A percentile compares a stretch with the other conserved stretches of the same genome.
phyloP scores from a whole-genome alignment of 1,284 basidiomycete species.

The Meira miltonrushii region DNA sequence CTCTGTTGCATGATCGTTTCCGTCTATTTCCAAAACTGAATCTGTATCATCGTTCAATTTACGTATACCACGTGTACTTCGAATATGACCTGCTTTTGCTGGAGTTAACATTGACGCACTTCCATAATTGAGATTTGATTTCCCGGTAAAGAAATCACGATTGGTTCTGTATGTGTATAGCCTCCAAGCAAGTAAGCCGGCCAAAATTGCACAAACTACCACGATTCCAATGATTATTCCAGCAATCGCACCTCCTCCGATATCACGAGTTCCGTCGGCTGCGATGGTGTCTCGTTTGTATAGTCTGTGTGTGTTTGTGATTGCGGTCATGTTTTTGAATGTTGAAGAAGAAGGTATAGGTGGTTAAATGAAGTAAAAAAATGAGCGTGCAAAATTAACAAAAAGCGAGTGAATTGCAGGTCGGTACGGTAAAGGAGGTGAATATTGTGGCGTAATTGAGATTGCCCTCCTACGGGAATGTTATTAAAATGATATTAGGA shows the following conservation, averaged over 20 bases:
- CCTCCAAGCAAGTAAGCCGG: slow-evolving; percentile 3
- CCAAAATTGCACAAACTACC: not conserved
- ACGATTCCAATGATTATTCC: slow-evolving; percentile 7
- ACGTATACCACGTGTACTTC: not conserved
- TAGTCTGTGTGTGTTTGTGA: not conserved
- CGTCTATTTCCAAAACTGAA: not conserved
- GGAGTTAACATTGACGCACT: not conserved
- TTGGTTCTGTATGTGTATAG: slow-evolving; percentile 1
- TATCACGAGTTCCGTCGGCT: no score
- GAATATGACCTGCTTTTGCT: slow-evolving; percentile 1
- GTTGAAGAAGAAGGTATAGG: not conserved
- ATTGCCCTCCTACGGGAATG: no score
- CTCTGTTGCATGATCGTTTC: not conserved
- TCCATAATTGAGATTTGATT: not conserved
- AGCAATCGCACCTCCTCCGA: slow-evolving; percentile 3
- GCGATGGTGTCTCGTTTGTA: not conserved
- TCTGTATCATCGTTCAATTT: no score
- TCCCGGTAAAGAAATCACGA: not conserved
- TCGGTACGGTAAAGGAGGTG: not conserved
- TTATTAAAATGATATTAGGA: no score
- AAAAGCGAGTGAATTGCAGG: not conserved
- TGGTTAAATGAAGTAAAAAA: no score
- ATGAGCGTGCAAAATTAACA: no score
- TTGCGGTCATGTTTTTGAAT: not conserved
- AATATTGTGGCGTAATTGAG: not conserved